A percentile compares a stretch with the other conserved stretches of the same genome.
These are phyloP conservation scores for Silene noctiflora DNA, from an alignment of 179 eudicot species.

Conservation along the genomic window DNA sequence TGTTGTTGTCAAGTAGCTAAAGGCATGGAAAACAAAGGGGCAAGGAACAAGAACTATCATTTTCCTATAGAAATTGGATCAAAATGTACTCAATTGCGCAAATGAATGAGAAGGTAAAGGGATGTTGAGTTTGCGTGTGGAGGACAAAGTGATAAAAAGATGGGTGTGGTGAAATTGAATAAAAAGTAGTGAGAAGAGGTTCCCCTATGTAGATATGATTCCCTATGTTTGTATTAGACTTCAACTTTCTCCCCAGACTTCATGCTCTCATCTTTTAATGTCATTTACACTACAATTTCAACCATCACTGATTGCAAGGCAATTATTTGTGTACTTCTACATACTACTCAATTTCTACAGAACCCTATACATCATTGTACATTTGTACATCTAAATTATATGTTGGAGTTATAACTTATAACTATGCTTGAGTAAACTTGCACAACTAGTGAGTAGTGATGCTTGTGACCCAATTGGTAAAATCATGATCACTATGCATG, in stretches of 20 bases:
- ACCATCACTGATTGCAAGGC: conserved; percentile 40
- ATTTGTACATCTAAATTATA: too few species aligned
- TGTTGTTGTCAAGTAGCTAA: too few species aligned
- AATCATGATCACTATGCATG: too few species aligned
- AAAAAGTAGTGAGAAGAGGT: neutral
- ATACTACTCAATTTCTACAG: too few species aligned
- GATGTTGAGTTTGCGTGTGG: conserved; percentile 26
- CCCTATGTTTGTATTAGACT: conserved; percentile 27
- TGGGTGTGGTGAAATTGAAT: conserved; percentile 28
- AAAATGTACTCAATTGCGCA: neutral
- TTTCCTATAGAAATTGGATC: neutral
- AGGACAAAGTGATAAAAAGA: conserved; percentile 17
- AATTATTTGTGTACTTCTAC: conserved; percentile 27
- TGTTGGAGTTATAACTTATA: too few species aligned
- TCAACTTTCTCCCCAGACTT: conserved; percentile 32
- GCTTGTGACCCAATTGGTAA: too few species aligned
- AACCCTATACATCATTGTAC: too few species aligned
- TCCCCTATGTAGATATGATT: conserved; percentile 29
- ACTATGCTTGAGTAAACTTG: too few species aligned
- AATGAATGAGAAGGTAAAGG: neutral
- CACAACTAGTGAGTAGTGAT: too few species aligned
- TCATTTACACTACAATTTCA: conserved; percentile 14
- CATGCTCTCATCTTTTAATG: conserved; percentile 8
- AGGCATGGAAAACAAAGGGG: neutral
- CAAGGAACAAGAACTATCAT: neutral